Evolutionary conservation across 2,329 filamentous ascomycete species (phyloP), one percentile per base, ranked within the genome.

Genomic region (Alternaria brassicae): DNA sequence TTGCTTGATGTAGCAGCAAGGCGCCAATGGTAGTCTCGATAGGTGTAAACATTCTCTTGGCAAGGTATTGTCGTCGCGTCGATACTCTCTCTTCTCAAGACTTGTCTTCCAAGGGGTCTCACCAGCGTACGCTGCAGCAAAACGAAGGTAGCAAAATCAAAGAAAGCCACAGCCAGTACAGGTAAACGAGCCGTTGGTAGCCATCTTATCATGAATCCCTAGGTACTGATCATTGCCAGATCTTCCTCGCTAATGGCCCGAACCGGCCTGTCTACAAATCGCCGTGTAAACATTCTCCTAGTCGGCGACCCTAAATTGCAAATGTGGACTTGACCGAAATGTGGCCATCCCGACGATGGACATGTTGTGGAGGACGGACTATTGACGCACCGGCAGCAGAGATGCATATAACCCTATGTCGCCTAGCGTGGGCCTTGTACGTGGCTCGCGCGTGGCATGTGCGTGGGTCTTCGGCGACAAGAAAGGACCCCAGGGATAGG

Each of bases 1-100:
- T 83, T 42, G 81, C 79, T 66, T 84, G 81, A 56, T 82, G 82
- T 48, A 85, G 76, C 53, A 85, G 71, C 12, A 85, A 50, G 2
- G 83, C 82, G 17, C 83, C 83, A 10, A 85, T 67, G 6, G 80
- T 78, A 13, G 83, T 84, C 63, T 85, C 79, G 25, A 85, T 53
- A 0, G 83, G 83, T 1, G 83, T 85, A 64, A 85, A 85, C 83
- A 85, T 85, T 1, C 8, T 61, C 44, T 52, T 21, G 44, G 21
- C 23, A n/a, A n/a, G 6, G 28, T 48, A 23, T 23, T 58, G 19
- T 30, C 6, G 36, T 32, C 21, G 34, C 25, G 15, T 41, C 19
- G 25, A 21, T 21, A 19, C 42, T 34, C 32, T 60, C 21, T 13
- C 15, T 17, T 41, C 12, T 17, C 28, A 48, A 32, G 7, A 12